A percentile compares a stretch with the other conserved stretches of the same genome.
Evolutionary conservation across 208 protist species (phyloP).

Genomic region (Herpetomonas samuelpessoai): DNA sequence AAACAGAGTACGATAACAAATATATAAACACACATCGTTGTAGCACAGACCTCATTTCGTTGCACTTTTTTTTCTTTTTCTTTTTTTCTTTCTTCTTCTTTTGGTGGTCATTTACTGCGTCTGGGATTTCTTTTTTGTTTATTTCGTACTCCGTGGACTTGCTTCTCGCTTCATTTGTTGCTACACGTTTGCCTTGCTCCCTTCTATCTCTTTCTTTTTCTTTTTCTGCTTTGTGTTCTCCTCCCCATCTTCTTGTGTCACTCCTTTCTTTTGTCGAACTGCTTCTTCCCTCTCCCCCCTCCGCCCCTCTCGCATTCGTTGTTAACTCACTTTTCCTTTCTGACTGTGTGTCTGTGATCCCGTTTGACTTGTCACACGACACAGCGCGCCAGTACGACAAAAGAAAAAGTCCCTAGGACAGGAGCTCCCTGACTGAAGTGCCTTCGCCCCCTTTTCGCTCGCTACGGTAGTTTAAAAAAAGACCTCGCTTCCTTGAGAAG

Average conservation of each 20-base stretch:
- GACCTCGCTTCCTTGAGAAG: no score
- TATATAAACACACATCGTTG: conserved; percentile 1
- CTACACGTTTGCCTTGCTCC: no score
- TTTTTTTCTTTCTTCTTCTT: conserved; percentile 20
- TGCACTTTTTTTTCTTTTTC: conserved; percentile 17
- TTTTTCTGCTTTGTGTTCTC: conserved; percentile 14
- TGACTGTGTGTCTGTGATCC: background rate
- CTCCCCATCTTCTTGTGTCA: conserved; percentile 3
- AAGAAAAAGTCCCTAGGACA: no score
- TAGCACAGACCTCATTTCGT: conserved; percentile 1
- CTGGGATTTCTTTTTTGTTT: conserved; percentile 10
- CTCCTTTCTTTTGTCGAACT: conserved; percentile 1
- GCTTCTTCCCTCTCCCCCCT: background rate
- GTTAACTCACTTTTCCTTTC: no score
- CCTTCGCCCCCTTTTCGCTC: no score
- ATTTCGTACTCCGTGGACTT: conserved; percentile 7
- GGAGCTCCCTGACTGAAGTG: no score
- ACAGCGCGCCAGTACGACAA: no score
- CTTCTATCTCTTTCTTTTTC: conserved; percentile 13
- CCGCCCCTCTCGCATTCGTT: background rate
- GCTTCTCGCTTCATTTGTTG: no score
- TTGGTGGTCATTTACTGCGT: no score
- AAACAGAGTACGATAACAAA: conserved; percentile 3
- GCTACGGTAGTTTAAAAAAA: no score
- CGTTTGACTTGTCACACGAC: no score